Percentiles rank a stretch among this genome's conserved stretches.
These are phyloP conservation scores for Hordeum marinum DNA, from an alignment of 176 grass and related monocot genomes.

Conservation along the genomic window DNA sequence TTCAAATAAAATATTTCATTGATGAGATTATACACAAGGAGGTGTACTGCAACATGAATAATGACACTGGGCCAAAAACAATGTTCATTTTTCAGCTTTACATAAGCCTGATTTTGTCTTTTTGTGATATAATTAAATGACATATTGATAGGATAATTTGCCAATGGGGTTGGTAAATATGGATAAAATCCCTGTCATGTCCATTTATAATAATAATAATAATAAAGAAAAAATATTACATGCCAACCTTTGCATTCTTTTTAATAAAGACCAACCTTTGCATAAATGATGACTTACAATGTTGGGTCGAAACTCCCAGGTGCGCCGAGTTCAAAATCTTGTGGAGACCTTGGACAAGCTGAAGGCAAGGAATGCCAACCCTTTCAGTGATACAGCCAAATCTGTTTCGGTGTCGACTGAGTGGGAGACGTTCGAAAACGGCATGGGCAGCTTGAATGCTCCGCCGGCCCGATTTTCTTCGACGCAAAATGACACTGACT, in stretches of 20 bases:
- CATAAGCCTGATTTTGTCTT: background rate
- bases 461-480: constrained; percentile 50
- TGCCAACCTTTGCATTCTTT: too few relatives aligned
- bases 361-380: constrained; percentile 65
- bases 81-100: background rate
- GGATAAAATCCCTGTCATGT: background rate
- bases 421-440: constrained; percentile 61
- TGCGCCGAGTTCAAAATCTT: constrained; percentile 48
- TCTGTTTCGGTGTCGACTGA: constrained; percentile 58
- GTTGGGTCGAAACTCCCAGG: constrained; percentile 33
- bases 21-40: background rate
- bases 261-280: too few relatives aligned
- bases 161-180: background rate
- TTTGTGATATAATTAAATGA: background rate
- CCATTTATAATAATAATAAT: background rate
- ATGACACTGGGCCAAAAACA: background rate
- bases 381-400: constrained; percentile 35
- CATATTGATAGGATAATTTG: background rate
- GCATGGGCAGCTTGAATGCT: constrained; percentile 65
- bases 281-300: background rate
- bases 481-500: constrained; percentile 36
- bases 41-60: background rate
- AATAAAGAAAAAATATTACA: too few relatives aligned
- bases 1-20: background rate
- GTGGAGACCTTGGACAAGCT: constrained; percentile 63